Conservation (phyloP, 2,329 filamentous ascomycete genomes). For the Diaporthe vexans region DNA sequence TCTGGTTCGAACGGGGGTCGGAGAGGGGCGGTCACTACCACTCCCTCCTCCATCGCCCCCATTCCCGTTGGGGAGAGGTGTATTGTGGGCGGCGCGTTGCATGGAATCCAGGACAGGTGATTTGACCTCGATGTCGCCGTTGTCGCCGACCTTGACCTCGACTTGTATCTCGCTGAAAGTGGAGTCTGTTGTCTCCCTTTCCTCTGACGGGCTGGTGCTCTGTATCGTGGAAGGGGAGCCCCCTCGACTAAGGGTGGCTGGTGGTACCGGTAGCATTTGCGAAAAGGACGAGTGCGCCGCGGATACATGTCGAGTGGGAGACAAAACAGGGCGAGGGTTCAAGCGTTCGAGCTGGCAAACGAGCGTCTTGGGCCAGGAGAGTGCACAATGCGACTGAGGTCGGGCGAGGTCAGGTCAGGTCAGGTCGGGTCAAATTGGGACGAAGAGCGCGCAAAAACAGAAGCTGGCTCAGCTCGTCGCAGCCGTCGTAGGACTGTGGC, state of each 20-base stretch:
- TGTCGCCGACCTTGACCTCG: slow-evolving; percentile 39
- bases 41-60: slow-evolving; percentile 34
- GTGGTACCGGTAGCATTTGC: slow-evolving; percentile 42
- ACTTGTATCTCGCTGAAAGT: slow-evolving; percentile 41
- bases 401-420: slow-evolving; percentile 26
- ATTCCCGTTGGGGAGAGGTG: slow-evolving; percentile 38
- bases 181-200: slow-evolving; percentile 40
- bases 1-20: slow-evolving; percentile 28
- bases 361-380: slow-evolving; percentile 9
- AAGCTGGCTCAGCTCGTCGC: slow-evolving; percentile 33
- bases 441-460: slow-evolving; percentile 30
- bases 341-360: slow-evolving; percentile 28
- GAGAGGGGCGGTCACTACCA: slow-evolving; percentile 32
- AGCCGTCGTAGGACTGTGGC: slow-evolving; percentile 28
- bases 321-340: slow-evolving; percentile 25
- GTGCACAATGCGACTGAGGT: slow-evolving; percentile 23
- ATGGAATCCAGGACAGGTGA: slow-evolving; percentile 36
- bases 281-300: slow-evolving; percentile 41
- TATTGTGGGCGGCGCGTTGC: slow-evolving; percentile 35
- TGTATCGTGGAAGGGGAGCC: slow-evolving; percentile 37
- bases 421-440: slow-evolving; percentile 21
- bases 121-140: slow-evolving; percentile 40
- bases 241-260: slow-evolving; percentile 41
- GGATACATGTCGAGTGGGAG: slow-evolving; percentile 43
- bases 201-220: slow-evolving; percentile 39